Evolutionary conservation across 1,284 basidiomycete species (phyloP).

Genomic region (Moesziomyces sp.): DNA sequence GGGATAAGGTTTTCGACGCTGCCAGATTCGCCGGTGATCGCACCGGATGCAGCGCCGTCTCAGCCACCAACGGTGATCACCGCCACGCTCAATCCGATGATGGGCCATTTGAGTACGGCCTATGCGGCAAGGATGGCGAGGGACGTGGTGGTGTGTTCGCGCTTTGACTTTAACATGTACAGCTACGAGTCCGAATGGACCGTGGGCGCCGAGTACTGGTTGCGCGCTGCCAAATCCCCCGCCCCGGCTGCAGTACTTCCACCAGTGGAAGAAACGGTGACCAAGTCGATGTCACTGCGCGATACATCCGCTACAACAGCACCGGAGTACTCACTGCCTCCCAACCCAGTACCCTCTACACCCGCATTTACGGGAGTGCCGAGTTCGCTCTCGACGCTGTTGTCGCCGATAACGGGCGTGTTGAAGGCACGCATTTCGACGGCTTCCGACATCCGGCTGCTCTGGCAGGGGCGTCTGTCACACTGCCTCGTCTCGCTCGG

Average conservation of each 20-base stretch:
- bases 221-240: conserved; percentile 9
- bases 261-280: no score
- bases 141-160: conserved; percentile 86
- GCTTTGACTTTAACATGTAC: conserved; percentile 97
- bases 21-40: conserved; percentile 73
- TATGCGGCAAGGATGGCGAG: conserved; percentile 88
- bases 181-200: conserved; percentile 96
- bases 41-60: conserved; percentile 64
- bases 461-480: conserved; percentile 92
- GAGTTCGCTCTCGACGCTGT: neutral
- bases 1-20: conserved; percentile 91
- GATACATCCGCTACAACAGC: no score
- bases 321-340: no score
- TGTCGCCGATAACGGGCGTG: conserved; percentile 77
- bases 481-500: conserved; percentile 90
- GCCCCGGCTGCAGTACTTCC: neutral
- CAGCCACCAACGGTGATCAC: conserved; percentile 89
- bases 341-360: no score
- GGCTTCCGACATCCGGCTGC: conserved; percentile 77
- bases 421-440: conserved; percentile 89
- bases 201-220: conserved; percentile 72
- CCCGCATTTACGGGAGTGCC: no score
- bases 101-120: conserved; percentile 90
- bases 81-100: conserved; percentile 93
- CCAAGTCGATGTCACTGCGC: no score